A percentile compares a stretch with the other conserved stretches of the same genome.
Evolutionary conservation across 1,284 basidiomycete species (phyloP).

Genomic region (Microbotryum lychnidis-dioicae): DNA sequence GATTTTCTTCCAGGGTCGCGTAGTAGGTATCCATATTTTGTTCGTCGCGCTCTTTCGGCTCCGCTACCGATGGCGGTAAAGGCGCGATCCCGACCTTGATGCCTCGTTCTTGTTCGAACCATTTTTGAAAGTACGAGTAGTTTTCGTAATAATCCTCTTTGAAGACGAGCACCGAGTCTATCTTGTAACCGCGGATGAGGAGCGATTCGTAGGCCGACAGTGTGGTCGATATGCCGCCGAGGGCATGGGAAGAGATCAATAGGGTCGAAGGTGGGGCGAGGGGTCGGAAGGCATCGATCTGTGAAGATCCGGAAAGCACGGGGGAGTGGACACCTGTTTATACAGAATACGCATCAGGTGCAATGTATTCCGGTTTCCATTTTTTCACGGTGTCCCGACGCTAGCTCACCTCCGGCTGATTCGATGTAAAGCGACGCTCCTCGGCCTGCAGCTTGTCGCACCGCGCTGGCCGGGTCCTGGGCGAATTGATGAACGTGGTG

Average conservation of each 20-base stretch:
- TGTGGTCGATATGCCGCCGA: slow-evolving; percentile 93
- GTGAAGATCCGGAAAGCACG: slow-evolving; percentile 73
- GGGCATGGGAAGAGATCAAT: slow-evolving; percentile 75
- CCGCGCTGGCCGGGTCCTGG: slow-evolving; percentile 17
- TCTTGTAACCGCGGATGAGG: slow-evolving; percentile 74
- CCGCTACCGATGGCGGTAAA: slow-evolving; percentile 49
- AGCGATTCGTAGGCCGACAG: slow-evolving; percentile 89
- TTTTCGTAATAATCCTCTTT: slow-evolving; percentile 81
- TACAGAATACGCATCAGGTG: neutral
- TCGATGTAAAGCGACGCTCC: slow-evolving; percentile 63
- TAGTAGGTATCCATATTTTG: slow-evolving; percentile 64
- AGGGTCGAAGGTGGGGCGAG: slow-evolving; percentile 71
- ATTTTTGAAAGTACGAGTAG: slow-evolving; percentile 67
- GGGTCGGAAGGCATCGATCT: slow-evolving; percentile 73
- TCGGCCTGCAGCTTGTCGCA: slow-evolving; percentile 33
- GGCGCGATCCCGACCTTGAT: slow-evolving; percentile 55
- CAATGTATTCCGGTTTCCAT: too few relatives aligned
- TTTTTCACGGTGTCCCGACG: too few relatives aligned
- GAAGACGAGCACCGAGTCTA: slow-evolving; percentile 82
- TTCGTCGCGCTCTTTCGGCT: slow-evolving; percentile 46
- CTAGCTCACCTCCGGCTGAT: slow-evolving; percentile 45
- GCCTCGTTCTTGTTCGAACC: slow-evolving; percentile 57
- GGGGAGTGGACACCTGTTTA: slow-evolving; percentile 82
- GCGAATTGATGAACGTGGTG: slow-evolving; percentile 55
- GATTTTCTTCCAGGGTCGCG: slow-evolving; percentile 35